Evolutionary conservation across 495 filamentous ascomycete species (phyloP), one percentile per base, ranked within the genome.

Genomic region (Neurospora sp.): DNA sequence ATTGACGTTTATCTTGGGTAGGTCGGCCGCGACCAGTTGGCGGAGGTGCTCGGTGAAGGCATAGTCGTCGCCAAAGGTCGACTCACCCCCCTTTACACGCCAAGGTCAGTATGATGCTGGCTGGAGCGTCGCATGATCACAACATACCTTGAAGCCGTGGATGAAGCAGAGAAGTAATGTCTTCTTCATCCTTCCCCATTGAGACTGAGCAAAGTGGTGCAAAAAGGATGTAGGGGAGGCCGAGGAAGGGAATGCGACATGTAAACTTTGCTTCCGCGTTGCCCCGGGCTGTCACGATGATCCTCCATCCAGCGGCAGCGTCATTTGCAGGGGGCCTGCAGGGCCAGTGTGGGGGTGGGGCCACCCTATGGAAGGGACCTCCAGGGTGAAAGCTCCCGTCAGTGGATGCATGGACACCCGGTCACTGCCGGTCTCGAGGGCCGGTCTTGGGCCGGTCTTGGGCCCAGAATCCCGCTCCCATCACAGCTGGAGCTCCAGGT

Each of bases 121-220:
- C 14, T 31, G 27, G 27, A 8, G 39, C 53, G 27, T 65, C 53
- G 27, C 44, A 18, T 31, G 0, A 27, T 61, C 8, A 40, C 35
- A 47, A 74, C 82, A 69, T 81, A 95, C 94, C 89, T 98, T 97
- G 88, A 99, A 99, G 70, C 96, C 96, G 81, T 99, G 96, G 69
- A 98, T 94, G 82, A 97, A 98, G 78, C 92, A 93, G 70, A 99
- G 83, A 12, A 99, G 83, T 39, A 99, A 83, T 74, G 92, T 97
- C 81, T 94, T 97, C 83, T 90, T 93, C 91, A 93, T 97, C 71
- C 80, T 89, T 81, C 74, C 65, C 77, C 79, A 80, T 81, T 35
- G 75, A 77, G 53, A 31, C 37, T 41, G 37, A 61, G 31, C 45
- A 72, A 73, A 45, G 68, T 53, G 42, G 70, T 37, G 45, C 42